phyloP scores from a whole-genome alignment of 2,329 filamentous ascomycete species.

The Cyclaneusma minus region DNA sequence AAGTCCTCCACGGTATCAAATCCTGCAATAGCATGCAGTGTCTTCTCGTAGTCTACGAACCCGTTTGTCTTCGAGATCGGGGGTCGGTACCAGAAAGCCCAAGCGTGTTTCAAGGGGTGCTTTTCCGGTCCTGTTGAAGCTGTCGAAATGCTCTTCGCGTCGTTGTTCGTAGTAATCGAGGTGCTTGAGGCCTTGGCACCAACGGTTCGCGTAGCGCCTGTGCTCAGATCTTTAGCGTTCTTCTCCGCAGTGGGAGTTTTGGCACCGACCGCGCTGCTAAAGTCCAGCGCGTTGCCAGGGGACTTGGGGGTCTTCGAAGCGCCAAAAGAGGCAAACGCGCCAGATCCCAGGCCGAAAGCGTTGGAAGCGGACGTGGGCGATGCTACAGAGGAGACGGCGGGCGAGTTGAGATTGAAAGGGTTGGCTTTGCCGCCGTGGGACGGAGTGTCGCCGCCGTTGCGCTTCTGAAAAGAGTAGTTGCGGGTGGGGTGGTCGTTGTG shows the following conservation, averaged over 20 bases:
- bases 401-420: conserved; percentile 63
- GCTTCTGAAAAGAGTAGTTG: conserved; percentile 51
- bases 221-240: conserved; percentile 32
- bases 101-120: conserved; percentile 65
- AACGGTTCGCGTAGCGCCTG: conserved; percentile 2
- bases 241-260: conserved; percentile 48
- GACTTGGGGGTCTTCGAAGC: conserved; percentile 76
- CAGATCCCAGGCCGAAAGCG: conserved; percentile 85
- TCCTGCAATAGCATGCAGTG: conserved; percentile 69
- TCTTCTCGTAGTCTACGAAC: conserved; percentile 88
- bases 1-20: conserved; percentile 81
- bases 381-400: conserved; percentile 50
- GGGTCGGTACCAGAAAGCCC: conserved; percentile 95
- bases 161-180: conserved; percentile 30
- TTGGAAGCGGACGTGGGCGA: conserved; percentile 71
- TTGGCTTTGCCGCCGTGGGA: conserved; percentile 62
- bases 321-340: conserved; percentile 93
- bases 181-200: conserved; percentile 24
- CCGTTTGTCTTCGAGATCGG: conserved; percentile 90
- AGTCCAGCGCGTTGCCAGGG: conserved; percentile 65
- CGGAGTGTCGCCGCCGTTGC: conserved; percentile 57
- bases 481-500: conserved; percentile 39
- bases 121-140: conserved; percentile 23
- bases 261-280: conserved; percentile 39
- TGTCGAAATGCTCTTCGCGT: conserved; percentile 22